Percentiles rank a stretch among this genome's conserved stretches.
phyloP scores from a whole-genome alignment of 768 basidiomycete species.

The Crepidotus variabilis region DNA sequence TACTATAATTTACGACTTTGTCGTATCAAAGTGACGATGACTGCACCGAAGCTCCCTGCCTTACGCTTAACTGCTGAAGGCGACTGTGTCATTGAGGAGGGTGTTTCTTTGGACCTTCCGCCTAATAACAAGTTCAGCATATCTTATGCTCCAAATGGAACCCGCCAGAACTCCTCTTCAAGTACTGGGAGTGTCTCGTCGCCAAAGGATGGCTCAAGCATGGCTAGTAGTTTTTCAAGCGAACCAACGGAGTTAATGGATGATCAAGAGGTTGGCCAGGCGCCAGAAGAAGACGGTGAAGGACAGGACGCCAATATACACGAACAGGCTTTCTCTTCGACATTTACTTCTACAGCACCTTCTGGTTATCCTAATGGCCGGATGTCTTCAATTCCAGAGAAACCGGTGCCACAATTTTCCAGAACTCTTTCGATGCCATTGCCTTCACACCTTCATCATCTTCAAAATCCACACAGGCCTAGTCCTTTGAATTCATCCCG shows the following conservation, averaged over 20 bases:
- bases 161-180: slow-evolving; percentile 16
- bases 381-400: slow-evolving; percentile 13
- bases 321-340: not conserved
- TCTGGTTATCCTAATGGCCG: slow-evolving; percentile 11
- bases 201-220: not conserved
- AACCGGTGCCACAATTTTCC: slow-evolving; percentile 51
- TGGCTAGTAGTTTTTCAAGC: not conserved
- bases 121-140: slow-evolving; percentile 56
- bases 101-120: slow-evolving; percentile 41
- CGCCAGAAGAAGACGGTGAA: not conserved
- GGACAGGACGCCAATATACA: not conserved
- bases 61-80: slow-evolving; percentile 49
- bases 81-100: slow-evolving; percentile 39
- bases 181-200: not conserved
- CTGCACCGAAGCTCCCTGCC: slow-evolving; percentile 37
- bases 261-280: no score
- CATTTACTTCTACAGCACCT: slow-evolving; percentile 2
- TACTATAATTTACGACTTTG: slow-evolving; percentile 3
- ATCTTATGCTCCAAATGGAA: slow-evolving; percentile 45
- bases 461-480: slow-evolving; percentile 63
- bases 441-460: slow-evolving; percentile 72
- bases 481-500: slow-evolving; percentile 11
- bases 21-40: slow-evolving; percentile 23
- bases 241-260: not conserved
- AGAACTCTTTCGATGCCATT: slow-evolving; percentile 78